A percentile compares a stretch with the other conserved stretches of the same genome.
These are phyloP conservation scores for Yarrowia galli DNA, from an alignment of 1,139 yeast genomes.

Conservation along the genomic window DNA sequence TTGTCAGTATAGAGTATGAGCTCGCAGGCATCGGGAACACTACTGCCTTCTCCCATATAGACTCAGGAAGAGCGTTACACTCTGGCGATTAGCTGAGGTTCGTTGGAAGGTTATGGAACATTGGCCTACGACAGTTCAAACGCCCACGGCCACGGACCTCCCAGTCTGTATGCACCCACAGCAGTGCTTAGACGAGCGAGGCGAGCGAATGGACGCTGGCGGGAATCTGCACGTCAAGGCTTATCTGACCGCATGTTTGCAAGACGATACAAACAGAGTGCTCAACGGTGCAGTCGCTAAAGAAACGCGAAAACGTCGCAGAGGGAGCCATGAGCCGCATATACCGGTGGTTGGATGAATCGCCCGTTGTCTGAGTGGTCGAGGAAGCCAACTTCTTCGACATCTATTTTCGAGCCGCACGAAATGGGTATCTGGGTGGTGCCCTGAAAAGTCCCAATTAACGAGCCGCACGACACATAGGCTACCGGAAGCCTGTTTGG, in stretches of 20 bases:
- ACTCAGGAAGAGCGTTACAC: not conserved
- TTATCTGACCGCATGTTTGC: slow-evolving; percentile 5
- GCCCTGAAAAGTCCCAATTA: slow-evolving; percentile 21
- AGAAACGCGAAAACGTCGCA: not conserved
- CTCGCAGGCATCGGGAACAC: no score
- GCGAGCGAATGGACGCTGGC: not conserved
- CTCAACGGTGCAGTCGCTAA: slow-evolving; percentile 15
- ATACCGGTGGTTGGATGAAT: no score
- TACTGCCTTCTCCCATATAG: not conserved
- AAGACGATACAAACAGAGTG: not conserved
- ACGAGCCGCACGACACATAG: slow-evolving; percentile 16
- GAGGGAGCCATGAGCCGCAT: not conserved
- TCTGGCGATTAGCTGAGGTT: not conserved
- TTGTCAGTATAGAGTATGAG: no score
- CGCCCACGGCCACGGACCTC: not conserved
- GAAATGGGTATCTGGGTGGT: not conserved
- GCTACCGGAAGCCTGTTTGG: slow-evolving; percentile 24
- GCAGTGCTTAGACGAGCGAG: slow-evolving; percentile 1
- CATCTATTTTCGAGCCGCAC: slow-evolving; percentile 21
- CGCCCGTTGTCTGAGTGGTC: not conserved
- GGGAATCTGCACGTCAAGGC: slow-evolving; percentile 12
- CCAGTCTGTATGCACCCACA: not conserved
- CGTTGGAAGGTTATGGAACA: slow-evolving; percentile 26
- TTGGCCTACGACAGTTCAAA: not conserved
- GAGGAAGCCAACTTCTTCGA: not conserved